phyloP scores from a whole-genome alignment of 352 stramenopile genomes.

The Globisporangium splendens region DNA sequence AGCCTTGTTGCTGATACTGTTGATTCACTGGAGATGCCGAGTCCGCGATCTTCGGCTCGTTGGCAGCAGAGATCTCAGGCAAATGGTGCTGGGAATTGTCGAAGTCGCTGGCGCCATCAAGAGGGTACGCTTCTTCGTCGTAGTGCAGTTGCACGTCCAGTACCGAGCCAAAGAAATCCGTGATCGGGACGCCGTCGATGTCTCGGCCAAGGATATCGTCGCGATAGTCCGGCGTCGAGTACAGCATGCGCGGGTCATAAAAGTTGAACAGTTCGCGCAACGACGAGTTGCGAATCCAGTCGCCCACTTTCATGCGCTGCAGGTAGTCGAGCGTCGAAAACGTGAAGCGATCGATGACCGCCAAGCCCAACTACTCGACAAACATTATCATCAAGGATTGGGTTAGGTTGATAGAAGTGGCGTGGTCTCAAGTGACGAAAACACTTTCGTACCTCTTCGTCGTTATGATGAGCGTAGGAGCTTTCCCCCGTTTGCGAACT shows the following conservation, averaged over 20 bases:
- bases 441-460: slow-evolving; percentile 66
- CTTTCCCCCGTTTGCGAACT: slow-evolving; percentile 91
- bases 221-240: slow-evolving; percentile 76
- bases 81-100: neutral
- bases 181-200: slow-evolving; percentile 75
- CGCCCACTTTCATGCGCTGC: slow-evolving; percentile 78
- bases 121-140: slow-evolving; percentile 74
- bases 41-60: neutral
- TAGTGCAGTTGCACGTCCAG: slow-evolving; percentile 72
- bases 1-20: slow-evolving; percentile 11
- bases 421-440: too few species aligned
- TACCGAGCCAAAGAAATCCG: slow-evolving; percentile 88
- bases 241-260: slow-evolving; percentile 82
- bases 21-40: slow-evolving; percentile 1
- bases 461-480: slow-evolving; percentile 93
- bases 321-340: slow-evolving; percentile 88
- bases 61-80: too few species aligned
- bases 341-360: slow-evolving; percentile 89
- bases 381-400: too few species aligned
- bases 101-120: slow-evolving; percentile 25
- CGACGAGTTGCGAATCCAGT: slow-evolving; percentile 61
- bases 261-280: slow-evolving; percentile 75
- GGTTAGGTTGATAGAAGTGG: too few species aligned
- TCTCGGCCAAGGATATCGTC: slow-evolving; percentile 68
- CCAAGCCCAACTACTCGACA: slow-evolving; percentile 54